phyloP scores from a whole-genome alignment of 768 basidiomycete genomes.

The Stropharia rugosoannulata region DNA sequence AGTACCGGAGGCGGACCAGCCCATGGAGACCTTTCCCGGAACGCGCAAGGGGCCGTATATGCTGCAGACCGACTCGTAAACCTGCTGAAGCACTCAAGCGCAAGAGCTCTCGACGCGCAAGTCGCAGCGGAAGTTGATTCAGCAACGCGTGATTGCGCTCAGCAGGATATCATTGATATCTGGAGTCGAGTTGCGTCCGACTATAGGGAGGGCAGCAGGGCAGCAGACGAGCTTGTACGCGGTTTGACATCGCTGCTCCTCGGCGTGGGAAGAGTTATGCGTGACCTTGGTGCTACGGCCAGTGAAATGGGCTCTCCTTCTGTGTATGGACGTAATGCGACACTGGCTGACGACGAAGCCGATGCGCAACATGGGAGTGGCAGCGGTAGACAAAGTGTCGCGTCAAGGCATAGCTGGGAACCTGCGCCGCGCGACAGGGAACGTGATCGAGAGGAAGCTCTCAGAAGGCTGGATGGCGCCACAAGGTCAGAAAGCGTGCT shows the following conservation, averaged over 20 bases:
- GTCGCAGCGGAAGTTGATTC: slow-evolving; percentile 72
- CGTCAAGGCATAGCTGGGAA: slow-evolving; percentile 56
- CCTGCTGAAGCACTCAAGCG: slow-evolving; percentile 54
- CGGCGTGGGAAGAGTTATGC: slow-evolving; percentile 69
- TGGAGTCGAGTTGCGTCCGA: slow-evolving; percentile 74
- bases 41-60: slow-evolving; percentile 62
- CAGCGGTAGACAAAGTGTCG: slow-evolving; percentile 51
- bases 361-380: slow-evolving; percentile 23
- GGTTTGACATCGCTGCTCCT: slow-evolving; percentile 74
- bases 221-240: slow-evolving; percentile 78
- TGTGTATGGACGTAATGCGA: slow-evolving; percentile 49
- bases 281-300: slow-evolving; percentile 43
- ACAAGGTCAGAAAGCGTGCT: slow-evolving; percentile 33
- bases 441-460: slow-evolving; percentile 44
- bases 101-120: slow-evolving; percentile 66
- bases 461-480: slow-evolving; percentile 31
- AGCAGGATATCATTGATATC: slow-evolving; percentile 47
- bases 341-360: slow-evolving; percentile 49
- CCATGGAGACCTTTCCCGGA: slow-evolving; percentile 54
- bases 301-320: slow-evolving; percentile 29
- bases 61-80: slow-evolving; percentile 68
- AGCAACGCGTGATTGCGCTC: slow-evolving; percentile 7
- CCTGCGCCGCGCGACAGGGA: slow-evolving; percentile 19
- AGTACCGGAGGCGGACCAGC: slow-evolving; percentile 27
- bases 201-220: slow-evolving; percentile 66